Evolutionary conservation across 257 asterid genomes (phyloP).

Genomic region (Vinca minor): DNA sequence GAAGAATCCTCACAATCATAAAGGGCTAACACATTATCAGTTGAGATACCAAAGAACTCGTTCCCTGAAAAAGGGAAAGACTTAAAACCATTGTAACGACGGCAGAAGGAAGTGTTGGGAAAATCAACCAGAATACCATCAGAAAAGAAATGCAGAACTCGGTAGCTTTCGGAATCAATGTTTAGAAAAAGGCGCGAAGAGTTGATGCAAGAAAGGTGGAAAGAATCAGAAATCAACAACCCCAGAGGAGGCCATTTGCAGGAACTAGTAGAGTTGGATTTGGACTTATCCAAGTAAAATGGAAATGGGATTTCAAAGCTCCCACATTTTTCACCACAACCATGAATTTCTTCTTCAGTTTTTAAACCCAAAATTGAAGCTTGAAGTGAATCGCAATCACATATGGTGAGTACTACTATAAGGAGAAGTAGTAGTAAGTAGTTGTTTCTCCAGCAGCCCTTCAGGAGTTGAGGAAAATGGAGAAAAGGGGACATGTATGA

Average conservation of each 20-base stretch:
- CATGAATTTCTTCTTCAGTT: slow-evolving; percentile 1
- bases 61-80: slow-evolving; percentile 41
- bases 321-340: slow-evolving; percentile 33
- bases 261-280: slow-evolving; percentile 9
- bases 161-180: slow-evolving; percentile 32
- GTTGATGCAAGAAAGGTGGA: slow-evolving; percentile 45
- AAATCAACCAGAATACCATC: slow-evolving; percentile 46
- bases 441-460: neutral
- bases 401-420: neutral
- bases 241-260: slow-evolving; percentile 10
- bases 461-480: neutral
- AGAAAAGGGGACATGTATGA: neutral
- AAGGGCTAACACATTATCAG: slow-evolving; percentile 46
- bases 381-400: neutral
- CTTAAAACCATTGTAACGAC: slow-evolving; percentile 40
- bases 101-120: slow-evolving; percentile 45
- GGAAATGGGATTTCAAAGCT: slow-evolving; percentile 45
- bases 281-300: slow-evolving; percentile 23
- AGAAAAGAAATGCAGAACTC: slow-evolving; percentile 43
- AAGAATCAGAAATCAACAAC: slow-evolving; percentile 26
- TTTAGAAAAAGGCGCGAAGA: slow-evolving; percentile 38
- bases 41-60: slow-evolving; percentile 38
- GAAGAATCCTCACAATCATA: slow-evolving; percentile 72
- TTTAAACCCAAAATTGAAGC: neutral
- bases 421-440: neutral